These are phyloP conservation scores for Tuber aestivum DNA, from an alignment of 495 filamentous ascomycete species.

Conservation along the genomic window DNA sequence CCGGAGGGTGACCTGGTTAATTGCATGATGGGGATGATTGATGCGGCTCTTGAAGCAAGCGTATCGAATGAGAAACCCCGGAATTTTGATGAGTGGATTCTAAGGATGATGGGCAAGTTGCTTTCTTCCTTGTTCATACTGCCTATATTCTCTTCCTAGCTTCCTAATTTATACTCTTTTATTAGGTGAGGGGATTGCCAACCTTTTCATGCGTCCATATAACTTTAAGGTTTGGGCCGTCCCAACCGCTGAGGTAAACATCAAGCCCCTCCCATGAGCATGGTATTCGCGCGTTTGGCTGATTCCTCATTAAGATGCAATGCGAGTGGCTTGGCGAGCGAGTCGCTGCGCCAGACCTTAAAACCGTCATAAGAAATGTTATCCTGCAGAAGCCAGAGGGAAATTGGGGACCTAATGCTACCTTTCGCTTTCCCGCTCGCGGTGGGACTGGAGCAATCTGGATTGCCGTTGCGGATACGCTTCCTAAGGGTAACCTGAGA, in stretches of 20 bases:
- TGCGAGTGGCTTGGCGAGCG: conserved; percentile 98
- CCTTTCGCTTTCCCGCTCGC: conserved; percentile 94
- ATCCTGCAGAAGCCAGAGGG: conserved; percentile 94
- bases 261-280: neutral
- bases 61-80: conserved; percentile 84
- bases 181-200: conserved; percentile 62
- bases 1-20: conserved; percentile 94
- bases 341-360: conserved; percentile 94
- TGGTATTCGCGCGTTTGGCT: conserved; percentile 10
- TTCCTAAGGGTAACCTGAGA: conserved; percentile 83
- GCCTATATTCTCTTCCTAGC: neutral
- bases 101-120: conserved; percentile 73
- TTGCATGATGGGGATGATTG: conserved; percentile 95
- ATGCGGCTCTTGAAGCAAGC: conserved; percentile 80
- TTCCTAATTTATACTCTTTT: conserved; percentile 8
- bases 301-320: conserved; percentile 74
- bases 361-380: conserved; percentile 88
- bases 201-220: conserved; percentile 98
- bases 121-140: neutral
- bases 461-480: conserved; percentile 91
- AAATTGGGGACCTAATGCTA: conserved; percentile 97
- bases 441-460: conserved; percentile 98
- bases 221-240: conserved; percentile 99
- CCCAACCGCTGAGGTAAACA: conserved; percentile 84
- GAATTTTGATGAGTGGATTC: conserved; percentile 97